phyloP scores from a whole-genome alignment of 257 asterid species.

The Solanum chilense region DNA sequence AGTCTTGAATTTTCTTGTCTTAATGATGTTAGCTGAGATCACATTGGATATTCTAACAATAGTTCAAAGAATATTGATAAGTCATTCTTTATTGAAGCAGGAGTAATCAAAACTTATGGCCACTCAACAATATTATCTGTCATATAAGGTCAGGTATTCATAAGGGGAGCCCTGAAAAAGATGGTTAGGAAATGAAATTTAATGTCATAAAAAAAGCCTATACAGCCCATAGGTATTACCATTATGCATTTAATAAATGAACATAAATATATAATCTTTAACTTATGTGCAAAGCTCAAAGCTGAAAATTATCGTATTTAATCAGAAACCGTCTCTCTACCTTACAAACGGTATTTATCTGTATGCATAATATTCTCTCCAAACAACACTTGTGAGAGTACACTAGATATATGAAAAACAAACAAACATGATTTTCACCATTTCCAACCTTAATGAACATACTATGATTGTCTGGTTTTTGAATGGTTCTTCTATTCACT shows the following conservation, averaged over 20 bases:
- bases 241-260: background rate
- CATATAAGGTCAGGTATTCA: background rate
- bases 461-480: background rate
- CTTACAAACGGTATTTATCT: background rate
- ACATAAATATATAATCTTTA: background rate
- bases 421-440: too few relatives aligned
- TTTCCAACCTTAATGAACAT: too few relatives aligned
- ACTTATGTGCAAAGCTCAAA: background rate
- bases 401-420: fast-evolving
- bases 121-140: background rate
- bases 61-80: background rate
- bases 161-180: background rate
- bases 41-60: background rate
- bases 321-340: background rate
- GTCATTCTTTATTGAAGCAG: background rate
- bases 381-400: background rate
- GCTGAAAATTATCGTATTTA: background rate
- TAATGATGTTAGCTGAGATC: background rate
- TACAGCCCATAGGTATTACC: background rate
- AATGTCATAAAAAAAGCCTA: background rate
- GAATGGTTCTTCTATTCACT: background rate
- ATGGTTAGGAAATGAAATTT: background rate
- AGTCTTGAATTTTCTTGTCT: background rate
- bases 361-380: background rate
- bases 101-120: background rate